Evolutionary conservation across 2,329 filamentous ascomycete species (phyloP).

Genomic region (Trichoderma semiorbis): DNA sequence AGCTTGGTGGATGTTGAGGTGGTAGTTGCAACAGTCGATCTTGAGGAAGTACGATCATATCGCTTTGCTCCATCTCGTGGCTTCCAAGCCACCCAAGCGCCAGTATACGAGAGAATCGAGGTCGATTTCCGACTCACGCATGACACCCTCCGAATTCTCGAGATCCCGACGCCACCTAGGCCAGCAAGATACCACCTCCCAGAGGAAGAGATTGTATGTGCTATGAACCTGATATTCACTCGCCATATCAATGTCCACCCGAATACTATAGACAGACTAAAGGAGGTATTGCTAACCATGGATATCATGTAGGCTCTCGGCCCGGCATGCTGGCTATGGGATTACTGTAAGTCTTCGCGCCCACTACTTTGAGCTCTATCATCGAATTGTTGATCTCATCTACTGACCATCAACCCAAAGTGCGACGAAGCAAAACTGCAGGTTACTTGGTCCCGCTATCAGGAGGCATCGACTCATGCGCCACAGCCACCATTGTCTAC

Average conservation of each 20-base stretch:
- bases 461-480: conserved; percentile 57
- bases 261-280: background rate
- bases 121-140: conserved; percentile 23
- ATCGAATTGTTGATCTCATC: background rate
- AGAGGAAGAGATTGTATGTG: conserved; percentile 58
- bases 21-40: conserved; percentile 61
- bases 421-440: conserved; percentile 42
- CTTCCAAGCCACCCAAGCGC: conserved; percentile 19
- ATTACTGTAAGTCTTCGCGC: conserved; percentile 44
- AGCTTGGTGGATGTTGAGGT: conserved; percentile 64
- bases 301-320: conserved; percentile 42
- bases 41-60: conserved; percentile 61
- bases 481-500: conserved; percentile 36
- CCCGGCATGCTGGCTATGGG: conserved; percentile 65
- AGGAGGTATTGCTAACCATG: background rate
- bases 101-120: conserved; percentile 20
- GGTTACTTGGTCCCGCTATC: conserved; percentile 56
- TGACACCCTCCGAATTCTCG: conserved; percentile 24
- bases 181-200: conserved; percentile 50
- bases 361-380: background rate
- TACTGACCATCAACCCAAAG: background rate
- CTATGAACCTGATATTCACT: background rate
- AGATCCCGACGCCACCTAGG: conserved; percentile 16
- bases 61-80: conserved; percentile 8
- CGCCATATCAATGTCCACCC: background rate